Base-by-base conservation (phyloP, 1,284 basidiomycete species). In the Cyathus pygmaeus region DNA sequence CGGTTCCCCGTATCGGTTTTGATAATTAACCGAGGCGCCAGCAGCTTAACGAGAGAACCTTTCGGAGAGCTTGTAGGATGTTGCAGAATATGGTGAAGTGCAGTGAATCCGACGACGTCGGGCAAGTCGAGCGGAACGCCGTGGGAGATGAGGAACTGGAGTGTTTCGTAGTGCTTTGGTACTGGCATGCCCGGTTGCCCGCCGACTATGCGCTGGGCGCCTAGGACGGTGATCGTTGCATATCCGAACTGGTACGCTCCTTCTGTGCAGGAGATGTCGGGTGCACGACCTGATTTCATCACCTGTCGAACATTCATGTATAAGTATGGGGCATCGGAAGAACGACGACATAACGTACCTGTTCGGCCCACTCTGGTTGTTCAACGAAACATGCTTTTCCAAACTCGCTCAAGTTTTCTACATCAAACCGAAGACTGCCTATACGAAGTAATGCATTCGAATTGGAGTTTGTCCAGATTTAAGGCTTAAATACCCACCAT, bases 41-140 rank as follows among this genome's bases (percentile, higher is more conserved):
- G 67, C 63, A 33, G n/a, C 9, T 33, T 6, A 33, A 53, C 29
- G 29, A 53, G 11, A 13, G 68, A 24, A 73, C 57, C 17, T 71
- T 73, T 2, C 73, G 69, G 17, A 83, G 63, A 24, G 72, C 67
- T 11, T 65, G 66, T 33, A 71, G 63, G 4, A 65, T 65, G 2
- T 33, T 15, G 0, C 66, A 70, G 0, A 68, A 70, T 44, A 76
- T 84, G 83, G 42, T 81, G 74, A 3, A 86, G 74, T 2, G 85
- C 82, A 1, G 82, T 84, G 66, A 74, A 75, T 10, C 82, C 82
- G 3, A 73, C 72, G 56, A 86, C 76, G 56, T 87, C 85, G 2
- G 70, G 64, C 6, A 75, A 29, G 58, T 85, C 76, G 0, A 73
- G 69, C 0, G 81, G 72, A 0, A 76, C 73, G n/a, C 85, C 84